Conservation (phyloP, 2,329 filamentous ascomycete species). For the Botrytis fabae region DNA sequence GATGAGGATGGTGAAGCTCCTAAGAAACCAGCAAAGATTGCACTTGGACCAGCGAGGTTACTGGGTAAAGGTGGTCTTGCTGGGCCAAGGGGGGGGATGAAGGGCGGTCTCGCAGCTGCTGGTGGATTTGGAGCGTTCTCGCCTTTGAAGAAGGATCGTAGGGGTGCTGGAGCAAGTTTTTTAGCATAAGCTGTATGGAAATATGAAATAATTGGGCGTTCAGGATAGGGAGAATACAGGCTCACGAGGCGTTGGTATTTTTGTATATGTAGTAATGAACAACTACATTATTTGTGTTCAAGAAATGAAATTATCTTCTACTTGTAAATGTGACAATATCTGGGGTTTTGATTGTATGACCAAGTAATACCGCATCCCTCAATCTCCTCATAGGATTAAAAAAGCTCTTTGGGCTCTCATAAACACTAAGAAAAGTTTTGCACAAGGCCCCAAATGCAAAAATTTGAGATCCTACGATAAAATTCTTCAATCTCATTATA, state of each 20-base stretch:
- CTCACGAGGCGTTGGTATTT: background rate
- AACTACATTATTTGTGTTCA: conserved; percentile 1
- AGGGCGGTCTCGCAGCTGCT: conserved; percentile 34
- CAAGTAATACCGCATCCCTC: background rate
- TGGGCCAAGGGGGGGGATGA: conserved; percentile 33
- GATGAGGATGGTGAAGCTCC: conserved; percentile 61
- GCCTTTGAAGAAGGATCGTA: conserved; percentile 69
- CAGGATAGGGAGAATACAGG: conserved; percentile 12
- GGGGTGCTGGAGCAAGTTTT: conserved; percentile 63
- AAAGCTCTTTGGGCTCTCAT: background rate
- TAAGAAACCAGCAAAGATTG: conserved; percentile 42
- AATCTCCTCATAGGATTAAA: background rate
- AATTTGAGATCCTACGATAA: background rate
- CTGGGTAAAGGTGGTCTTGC: conserved; percentile 38
- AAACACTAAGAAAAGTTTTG: background rate
- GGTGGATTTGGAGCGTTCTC: conserved; percentile 62
- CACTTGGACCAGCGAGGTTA: conserved; percentile 37
- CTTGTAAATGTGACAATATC: background rate
- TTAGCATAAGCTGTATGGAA: conserved; percentile 32
- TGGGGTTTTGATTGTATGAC: background rate
- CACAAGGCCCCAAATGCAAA: background rate
- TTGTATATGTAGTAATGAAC: conserved; percentile 16
- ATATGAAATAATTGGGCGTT: conserved; percentile 13
- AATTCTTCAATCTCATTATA: background rate
- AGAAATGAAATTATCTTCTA: background rate